Evolutionary conservation across 345 rosid species (phyloP), one percentile per base, ranked within the genome.

Genomic region (Jatropha curcas): DNA sequence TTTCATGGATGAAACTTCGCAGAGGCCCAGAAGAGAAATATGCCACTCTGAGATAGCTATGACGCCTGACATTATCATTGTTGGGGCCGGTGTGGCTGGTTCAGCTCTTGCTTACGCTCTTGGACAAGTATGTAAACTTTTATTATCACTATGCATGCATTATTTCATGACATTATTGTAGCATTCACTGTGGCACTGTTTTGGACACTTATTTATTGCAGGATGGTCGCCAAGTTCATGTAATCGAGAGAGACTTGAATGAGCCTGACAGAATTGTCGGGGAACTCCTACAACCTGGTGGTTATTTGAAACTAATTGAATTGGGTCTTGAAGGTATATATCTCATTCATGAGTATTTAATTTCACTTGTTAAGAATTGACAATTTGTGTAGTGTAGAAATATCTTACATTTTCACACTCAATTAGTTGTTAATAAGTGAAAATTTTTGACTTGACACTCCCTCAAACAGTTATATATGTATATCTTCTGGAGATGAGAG

Each of bases 251-350:
- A 50, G 60, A 72, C 19, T 72, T 72, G 60, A 50, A 31, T 48
- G 37, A 50, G 68, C 75, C 48, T 22, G 35, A 35, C 33, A n/a
- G 51, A 72, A 61, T 72, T 34, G 68, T 27, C 30, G 82, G 86
- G 10, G 86, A 83, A 68, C 50, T 77, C 58, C 70, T 83, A 60
- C 83, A 79, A 11, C 84, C 86, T 0, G 82, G 82, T 51, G 86
- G 86, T 9, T 80, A 77, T 58, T 72, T 83, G 53, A 83, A 83
- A 67, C 52, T 83, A 19, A 67, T 72, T 46, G 83, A 83, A 57
- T 61, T 83, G 53, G 83, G 80, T 7, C 86, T 80, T 59, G 76
- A 83, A 76, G 82, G 83, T 83, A 37, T 25, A 14, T 7, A 11
- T 2, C 3, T 8, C 8, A 8, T 43, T 43, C 2, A 2, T 8